phyloP scores from a whole-genome alignment of 768 basidiomycete species.

The Hypholoma sublateritium region DNA sequence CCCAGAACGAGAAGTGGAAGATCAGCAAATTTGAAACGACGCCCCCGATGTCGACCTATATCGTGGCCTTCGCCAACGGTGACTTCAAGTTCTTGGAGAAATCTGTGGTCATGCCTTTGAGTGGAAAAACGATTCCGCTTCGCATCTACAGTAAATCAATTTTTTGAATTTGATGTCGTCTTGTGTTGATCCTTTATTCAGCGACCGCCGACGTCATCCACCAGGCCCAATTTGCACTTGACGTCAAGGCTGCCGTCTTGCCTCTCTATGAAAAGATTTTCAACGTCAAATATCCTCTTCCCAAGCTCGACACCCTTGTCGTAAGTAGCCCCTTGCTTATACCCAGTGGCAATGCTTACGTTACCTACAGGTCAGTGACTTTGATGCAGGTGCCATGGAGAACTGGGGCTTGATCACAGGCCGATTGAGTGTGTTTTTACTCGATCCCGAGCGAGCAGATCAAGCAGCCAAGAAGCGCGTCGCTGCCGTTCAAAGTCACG shows the following conservation, averaged over 20 bases:
- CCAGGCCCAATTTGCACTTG: slow-evolving; percentile 84
- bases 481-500: slow-evolving; percentile 78
- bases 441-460: slow-evolving; percentile 76
- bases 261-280: slow-evolving; percentile 94
- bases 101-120: slow-evolving; percentile 76
- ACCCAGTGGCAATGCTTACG: background rate
- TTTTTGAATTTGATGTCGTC: background rate
- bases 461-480: slow-evolving; percentile 77
- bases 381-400: slow-evolving; percentile 92
- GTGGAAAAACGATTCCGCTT: slow-evolving; percentile 78
- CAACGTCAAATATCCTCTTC: slow-evolving; percentile 88
- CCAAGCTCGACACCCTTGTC: slow-evolving; percentile 92
- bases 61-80: slow-evolving; percentile 87
- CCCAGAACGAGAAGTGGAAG: slow-evolving; percentile 64
- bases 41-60: slow-evolving; percentile 86
- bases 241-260: slow-evolving; percentile 78
- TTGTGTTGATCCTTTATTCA: slow-evolving; percentile 26
- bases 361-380: slow-evolving; percentile 64
- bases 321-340: slow-evolving; percentile 34
- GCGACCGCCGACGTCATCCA: slow-evolving; percentile 81
- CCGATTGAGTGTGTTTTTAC: slow-evolving; percentile 75
- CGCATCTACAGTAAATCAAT: slow-evolving; percentile 72
- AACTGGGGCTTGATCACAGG: slow-evolving; percentile 95
- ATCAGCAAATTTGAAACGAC: slow-evolving; percentile 79
- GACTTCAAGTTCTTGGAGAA: slow-evolving; percentile 72